These are phyloP conservation scores for Mycothermus thermophilus DNA, from an alignment of 495 filamentous ascomycete species.

Conservation along the genomic window DNA sequence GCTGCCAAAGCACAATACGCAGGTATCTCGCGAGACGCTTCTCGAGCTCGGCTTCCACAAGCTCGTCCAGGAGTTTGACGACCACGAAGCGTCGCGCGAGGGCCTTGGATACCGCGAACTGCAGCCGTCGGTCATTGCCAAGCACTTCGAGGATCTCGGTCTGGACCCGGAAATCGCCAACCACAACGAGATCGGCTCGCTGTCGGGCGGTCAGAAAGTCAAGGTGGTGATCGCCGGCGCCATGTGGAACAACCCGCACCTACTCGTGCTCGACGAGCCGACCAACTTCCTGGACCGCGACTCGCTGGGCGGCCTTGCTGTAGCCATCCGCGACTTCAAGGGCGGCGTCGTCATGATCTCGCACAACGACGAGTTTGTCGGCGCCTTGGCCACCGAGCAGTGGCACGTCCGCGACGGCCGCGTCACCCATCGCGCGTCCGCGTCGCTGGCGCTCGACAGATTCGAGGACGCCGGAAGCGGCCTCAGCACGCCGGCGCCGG, in stretches of 20 bases:
- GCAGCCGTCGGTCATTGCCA: conserved; percentile 81
- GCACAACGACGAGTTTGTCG: conserved; percentile 97
- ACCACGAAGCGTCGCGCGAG: conserved; percentile 93
- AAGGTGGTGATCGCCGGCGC: conserved; percentile 97
- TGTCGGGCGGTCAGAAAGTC: conserved; percentile 98
- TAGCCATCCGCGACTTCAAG: conserved; percentile 94
- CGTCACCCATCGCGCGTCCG: conserved; percentile 66
- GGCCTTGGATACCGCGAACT: conserved; percentile 90
- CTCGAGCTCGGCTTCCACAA: conserved; percentile 76
- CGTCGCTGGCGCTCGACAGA: conserved; percentile 57
- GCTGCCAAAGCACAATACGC: conserved; percentile 84
- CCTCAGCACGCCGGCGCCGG: conserved; percentile 36
- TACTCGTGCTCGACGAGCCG: conserved; percentile 94
- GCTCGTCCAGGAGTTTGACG: conserved; percentile 93
- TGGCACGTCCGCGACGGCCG: conserved; percentile 85
- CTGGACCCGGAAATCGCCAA: conserved; percentile 95
- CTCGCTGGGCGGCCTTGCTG: conserved; percentile 85
- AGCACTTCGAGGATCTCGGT: conserved; percentile 96
- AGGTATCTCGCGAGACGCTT: conserved; percentile 87
- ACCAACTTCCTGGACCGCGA: conserved; percentile 99
- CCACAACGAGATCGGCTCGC: conserved; percentile 94
- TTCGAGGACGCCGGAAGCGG: conserved; percentile 52
- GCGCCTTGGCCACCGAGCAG: conserved; percentile 84
- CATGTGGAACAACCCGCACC: conserved; percentile 98
- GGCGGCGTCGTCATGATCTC: conserved; percentile 98